A percentile compares a stretch with the other conserved stretches of the same genome.
phyloP scores from a whole-genome alignment of 2,329 filamentous ascomycete genomes.

The Fusarium liriodendri region DNA sequence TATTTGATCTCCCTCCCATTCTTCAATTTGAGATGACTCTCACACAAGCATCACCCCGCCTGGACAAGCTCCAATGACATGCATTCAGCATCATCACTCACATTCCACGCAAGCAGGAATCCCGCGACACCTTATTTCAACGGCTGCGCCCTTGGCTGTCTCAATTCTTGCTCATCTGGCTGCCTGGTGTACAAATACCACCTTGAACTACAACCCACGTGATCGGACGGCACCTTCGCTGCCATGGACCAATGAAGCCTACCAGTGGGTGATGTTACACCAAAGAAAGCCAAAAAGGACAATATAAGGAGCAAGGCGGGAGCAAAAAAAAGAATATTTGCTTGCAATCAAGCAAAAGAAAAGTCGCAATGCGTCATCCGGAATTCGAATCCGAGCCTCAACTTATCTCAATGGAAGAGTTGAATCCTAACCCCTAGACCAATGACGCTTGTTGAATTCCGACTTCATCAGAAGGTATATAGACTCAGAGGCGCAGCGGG shows the following conservation, averaged over 20 bases:
- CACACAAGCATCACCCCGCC: constrained; percentile 1
- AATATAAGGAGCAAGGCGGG: not conserved
- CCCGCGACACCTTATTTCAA: not conserved
- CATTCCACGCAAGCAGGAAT: constrained; percentile 23
- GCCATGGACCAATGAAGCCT: not conserved
- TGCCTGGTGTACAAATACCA: not conserved
- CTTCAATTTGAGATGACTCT: not conserved
- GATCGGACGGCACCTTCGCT: not conserved
- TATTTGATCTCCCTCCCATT: not conserved
- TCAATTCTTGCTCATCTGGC: not conserved
- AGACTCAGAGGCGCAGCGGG: not conserved
- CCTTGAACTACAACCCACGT: not conserved
- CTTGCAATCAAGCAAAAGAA: not conserved
- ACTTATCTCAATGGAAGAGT: constrained; percentile 2
- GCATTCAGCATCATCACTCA: constrained; percentile 24
- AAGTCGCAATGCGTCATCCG: not conserved
- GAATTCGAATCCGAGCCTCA: constrained; percentile 4
- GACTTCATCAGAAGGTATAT: not conserved
- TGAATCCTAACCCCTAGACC: constrained; percentile 5
- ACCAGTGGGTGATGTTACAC: not conserved
- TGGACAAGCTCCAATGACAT: constrained; percentile 15
- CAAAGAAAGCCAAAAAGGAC: not conserved
- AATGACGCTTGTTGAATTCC: not conserved
- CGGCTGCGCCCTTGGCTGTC: not conserved
- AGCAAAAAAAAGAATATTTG: not conserved